Evolutionary conservation across 768 basidiomycete species (phyloP), one percentile per base, ranked within the genome.

Genomic region (Crepidotus variabilis): DNA sequence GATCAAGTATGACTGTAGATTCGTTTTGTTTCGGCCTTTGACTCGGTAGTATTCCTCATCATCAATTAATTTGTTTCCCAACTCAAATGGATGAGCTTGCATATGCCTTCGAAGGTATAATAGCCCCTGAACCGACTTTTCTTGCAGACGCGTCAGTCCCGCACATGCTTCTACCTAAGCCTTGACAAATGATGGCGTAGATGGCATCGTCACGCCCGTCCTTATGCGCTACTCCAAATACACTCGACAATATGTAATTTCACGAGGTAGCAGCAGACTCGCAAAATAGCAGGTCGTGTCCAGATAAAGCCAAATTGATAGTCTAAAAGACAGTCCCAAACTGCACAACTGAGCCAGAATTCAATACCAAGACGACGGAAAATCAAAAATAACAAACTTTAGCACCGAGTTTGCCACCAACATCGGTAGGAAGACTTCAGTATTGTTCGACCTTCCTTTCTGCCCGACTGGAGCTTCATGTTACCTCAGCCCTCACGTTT

Each of bases 211-310:
- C 90, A 94, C 90, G 0, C 91, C 92, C 2, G 82, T 83, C 16
- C 81, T 73, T 48, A 94, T 94, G 23, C 83, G 83, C 66, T 90
- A 88, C 0, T 90, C 92, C 55, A 93, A 78, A 87, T 83, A 62
- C 92, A 94, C 2, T 92, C 92, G 0, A 85, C 84, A 53, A 94
- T 90, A 65, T 85, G 89, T 69, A 4, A 70, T 68, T 2, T 71
- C 63, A 46, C 74, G 70, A 20, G 76, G 76, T 11, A 79, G 65
- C 16, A 94, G 81, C 67, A 94, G 90, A 34, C 72, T 54, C 76
- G 81, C 21, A 93, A 79, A 22, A 77, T 75, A 0, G 78, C 21
- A 94, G 71, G 1, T 86, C 72, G 7, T 92, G 91, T 1, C 92
- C 82, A 2, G 88, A 88, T 14, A 94, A 76, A 2, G 84, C 72